Evolutionary conservation across 2,329 filamentous ascomycete genomes (phyloP).

Genomic region (Cordyceps pruinosa): DNA sequence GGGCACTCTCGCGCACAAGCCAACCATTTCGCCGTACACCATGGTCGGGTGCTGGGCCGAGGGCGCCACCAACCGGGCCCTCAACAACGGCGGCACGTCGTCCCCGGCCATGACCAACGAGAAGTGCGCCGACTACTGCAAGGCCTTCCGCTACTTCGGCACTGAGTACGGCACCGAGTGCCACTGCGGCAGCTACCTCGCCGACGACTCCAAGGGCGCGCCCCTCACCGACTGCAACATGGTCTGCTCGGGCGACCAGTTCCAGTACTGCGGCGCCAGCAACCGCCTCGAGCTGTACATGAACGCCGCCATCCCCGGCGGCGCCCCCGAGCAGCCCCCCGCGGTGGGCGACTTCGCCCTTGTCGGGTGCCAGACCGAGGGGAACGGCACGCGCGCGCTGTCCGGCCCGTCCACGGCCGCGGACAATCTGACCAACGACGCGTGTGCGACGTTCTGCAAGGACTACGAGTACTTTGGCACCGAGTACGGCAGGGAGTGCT

Average conservation of each 20-base stretch:
- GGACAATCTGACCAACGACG: conserved; percentile 27
- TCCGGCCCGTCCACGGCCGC: conserved; percentile 17
- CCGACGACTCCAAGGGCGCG: conserved; percentile 21
- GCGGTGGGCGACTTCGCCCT: conserved; percentile 26
- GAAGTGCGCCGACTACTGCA: conserved; percentile 28
- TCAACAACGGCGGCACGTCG: conserved; percentile 22
- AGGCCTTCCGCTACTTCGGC: conserved; percentile 34
- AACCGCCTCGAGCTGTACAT: conserved; percentile 29
- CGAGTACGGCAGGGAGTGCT: conserved; percentile 32
- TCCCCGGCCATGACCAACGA: conserved; percentile 28
- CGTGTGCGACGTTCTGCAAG: conserved; percentile 27
- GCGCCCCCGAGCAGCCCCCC: conserved; percentile 25
- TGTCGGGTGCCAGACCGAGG: conserved; percentile 32
- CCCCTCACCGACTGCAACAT: conserved; percentile 28
- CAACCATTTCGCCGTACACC: conserved; percentile 25
- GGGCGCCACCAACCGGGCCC: conserved; percentile 27
- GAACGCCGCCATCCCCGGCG: conserved; percentile 20
- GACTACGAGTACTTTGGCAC: conserved; percentile 29
- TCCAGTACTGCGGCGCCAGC: conserved; percentile 28
- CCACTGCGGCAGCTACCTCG: conserved; percentile 31
- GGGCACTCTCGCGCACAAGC: conserved; percentile 21
- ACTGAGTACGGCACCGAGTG: conserved; percentile 34
- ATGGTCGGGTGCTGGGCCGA: conserved; percentile 37
- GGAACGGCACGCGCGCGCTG: conserved; percentile 28
- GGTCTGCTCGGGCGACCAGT: conserved; percentile 26